Evolutionary conservation across 371 early-diverging fungal genomes (phyloP), one percentile per base, ranked within the genome.

Genomic region (Rhizomucor pusillus): DNA sequence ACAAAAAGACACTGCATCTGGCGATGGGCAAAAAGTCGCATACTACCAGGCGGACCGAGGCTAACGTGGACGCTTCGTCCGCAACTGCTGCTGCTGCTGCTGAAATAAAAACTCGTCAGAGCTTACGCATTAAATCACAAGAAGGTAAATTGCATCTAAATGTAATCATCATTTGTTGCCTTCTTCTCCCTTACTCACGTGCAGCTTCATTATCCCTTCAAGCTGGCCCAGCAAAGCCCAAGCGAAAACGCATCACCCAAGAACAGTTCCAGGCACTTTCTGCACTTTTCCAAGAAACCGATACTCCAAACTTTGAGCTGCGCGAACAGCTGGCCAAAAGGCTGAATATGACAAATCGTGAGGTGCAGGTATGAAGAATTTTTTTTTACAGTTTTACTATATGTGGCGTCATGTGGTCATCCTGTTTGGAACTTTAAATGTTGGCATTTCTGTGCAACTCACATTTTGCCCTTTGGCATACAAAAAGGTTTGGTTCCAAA

Each of bases 311-410:
- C 57, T 88, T 88, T 62, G 84, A 90, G 62, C 69, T 92, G 39
- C 82, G 99, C 39, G 93, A 91, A 60, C 71, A 77, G 54, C 84
- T 96, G 25, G 91, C 92, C 5, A 79, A 80, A 51, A 82, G 90
- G 65, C 76, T 98, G 34, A 81, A 83, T 55, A 97, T 98, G 97
- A 92, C 94, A 43, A 90, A 89, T 57, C 82, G 98, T 51, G 90
- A 91, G 67, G 91, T 99, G 29, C 97, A 99, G 85, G 85, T 83
- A 77, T 54, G 47, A 29, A 53, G 16, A 49, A 45, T 24, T 57
- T 65, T 18, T 64, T 68, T 47, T 57, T 37, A 50, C 64, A 61
- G 50, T 53, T 57, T 41, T 49, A 57, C 57, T 43, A 60, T 62
- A 46, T 57, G 56, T 52, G 59, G 40, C 63, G 59, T 40, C 65